Evolutionary conservation across 148 eudicot genomes (phyloP), one percentile per base, ranked within the genome.

Genomic region (Agrostemma githago): DNA sequence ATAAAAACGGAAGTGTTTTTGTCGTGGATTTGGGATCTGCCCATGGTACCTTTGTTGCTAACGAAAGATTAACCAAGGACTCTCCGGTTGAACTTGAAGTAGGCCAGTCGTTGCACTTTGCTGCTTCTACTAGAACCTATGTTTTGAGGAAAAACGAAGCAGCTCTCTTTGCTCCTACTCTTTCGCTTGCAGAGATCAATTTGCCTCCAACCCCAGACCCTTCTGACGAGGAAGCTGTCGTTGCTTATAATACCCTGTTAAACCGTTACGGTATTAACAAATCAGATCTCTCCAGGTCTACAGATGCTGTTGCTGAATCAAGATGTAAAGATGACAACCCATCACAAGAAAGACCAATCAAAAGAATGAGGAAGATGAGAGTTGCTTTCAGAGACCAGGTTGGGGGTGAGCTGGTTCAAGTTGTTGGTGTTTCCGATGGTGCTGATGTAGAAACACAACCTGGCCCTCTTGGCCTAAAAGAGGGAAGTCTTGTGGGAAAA

Each of bases 1-100:
- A 94, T 87, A 94, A 92, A 79, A 89, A 94, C 81, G 98, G 98
- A 77, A 94, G 98, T 78, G 72, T 94, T 41, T 94, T 83, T 75
- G 98, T 94, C 44, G 82, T 92, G 82, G 98, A 94, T 83, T 81
- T 94, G 77, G 98, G 98, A 79, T 94, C 98, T 78, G 97, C 93
- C 34, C 98, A 94, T 78, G 98, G 98, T 21, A 94, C 98, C 67
- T 94, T 94, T 91, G 98, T 94, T 77, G 96, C 98, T 72, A 94
- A 89, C 71, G 96, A 94, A 86, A 75, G 98, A 69, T 76, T 94
- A 73, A 85, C 90, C 26, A 91, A 94, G 82, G 92, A 94, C 80
- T 82, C 90, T 41, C 97, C 98, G 2, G 89, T 92, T 37, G 98
- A 94, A 74, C 88, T 94, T 11, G 98, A 94, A 79, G 91, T 77